Base-by-base conservation (phyloP, 371 early-diverging fungal genomes). In the Mortierella sp. region DNA sequence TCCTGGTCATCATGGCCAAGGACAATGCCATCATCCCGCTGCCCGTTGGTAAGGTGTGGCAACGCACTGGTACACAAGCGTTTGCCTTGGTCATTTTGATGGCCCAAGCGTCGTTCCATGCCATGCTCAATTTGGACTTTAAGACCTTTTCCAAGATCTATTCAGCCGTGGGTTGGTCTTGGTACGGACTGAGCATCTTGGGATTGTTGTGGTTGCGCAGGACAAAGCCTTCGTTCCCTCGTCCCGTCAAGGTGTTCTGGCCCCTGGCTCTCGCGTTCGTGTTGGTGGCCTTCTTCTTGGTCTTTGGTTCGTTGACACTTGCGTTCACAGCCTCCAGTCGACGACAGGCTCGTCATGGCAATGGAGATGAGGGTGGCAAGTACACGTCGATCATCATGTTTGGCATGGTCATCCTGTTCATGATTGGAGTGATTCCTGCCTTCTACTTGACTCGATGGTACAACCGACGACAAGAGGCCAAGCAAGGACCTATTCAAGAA, bases 81-180 rank as follows among this genome's bases (percentile, higher is more conserved):
- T 39, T 52, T 2, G 79, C 79, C 1, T 57, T 71, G 21, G 1
- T 48, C 16, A 53, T 68, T 56, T 41, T 78, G 17, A 41, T 72
- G 14, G 59, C 29, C 6, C 71, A 71, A 28, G 71, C 79, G 1
- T 57, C 65, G 3, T 13, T 68, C 37, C 79, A 71, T 25, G 68
- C 72, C 3, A 17, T 78, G 46, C 53, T 72, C 51, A 71, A 60
- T 17, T 54, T 77, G 7, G 79, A 78, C 28, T 78, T 78, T 50
- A 78, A 71, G 52, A 67, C 71, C 12, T 71, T 78, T 25, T 71
- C 79, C 7, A 71, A 71, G 21, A 71, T 78, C 8, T 78, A 65
- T 40, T 71, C 79, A 0, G 71, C 72, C 0, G 68, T 78, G 8
- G 71, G 71, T 7, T 78, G 79, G 79, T 57, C 62, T 4, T 78